These are phyloP conservation scores for Alectoria sarmentosa DNA, from an alignment of 495 filamentous ascomycete species.

Conservation along the genomic window DNA sequence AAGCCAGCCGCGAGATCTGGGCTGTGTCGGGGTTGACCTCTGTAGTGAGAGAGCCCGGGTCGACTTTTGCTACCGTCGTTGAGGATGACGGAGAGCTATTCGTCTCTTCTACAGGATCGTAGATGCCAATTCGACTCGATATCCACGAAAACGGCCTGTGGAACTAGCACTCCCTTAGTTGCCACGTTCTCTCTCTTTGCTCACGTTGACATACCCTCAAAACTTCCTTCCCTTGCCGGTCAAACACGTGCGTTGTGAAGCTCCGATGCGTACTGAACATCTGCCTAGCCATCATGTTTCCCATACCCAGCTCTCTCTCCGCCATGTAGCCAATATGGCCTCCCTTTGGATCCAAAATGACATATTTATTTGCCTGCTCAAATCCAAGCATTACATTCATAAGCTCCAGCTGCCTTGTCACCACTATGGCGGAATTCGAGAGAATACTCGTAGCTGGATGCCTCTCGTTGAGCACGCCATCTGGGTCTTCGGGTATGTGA, in stretches of 20 bases:
- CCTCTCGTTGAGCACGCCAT: slow-evolving; percentile 51
- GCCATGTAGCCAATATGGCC: slow-evolving; percentile 64
- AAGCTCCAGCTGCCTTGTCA: slow-evolving; percentile 60
- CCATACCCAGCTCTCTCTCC: slow-evolving; percentile 57
- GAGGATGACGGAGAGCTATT: slow-evolving; percentile 33
- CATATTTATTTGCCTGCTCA: slow-evolving; percentile 66
- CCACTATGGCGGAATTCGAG: slow-evolving; percentile 55
- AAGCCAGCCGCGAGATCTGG: slow-evolving; percentile 43
- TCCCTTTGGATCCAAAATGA: slow-evolving; percentile 63
- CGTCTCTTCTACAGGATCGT: slow-evolving; percentile 47
- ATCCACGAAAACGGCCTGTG: slow-evolving; percentile 65
- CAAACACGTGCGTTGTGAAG: slow-evolving; percentile 66
- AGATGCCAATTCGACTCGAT: slow-evolving; percentile 56
- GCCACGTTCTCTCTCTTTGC: background rate
- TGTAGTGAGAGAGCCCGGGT: slow-evolving; percentile 36
- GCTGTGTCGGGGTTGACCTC: slow-evolving; percentile 37
- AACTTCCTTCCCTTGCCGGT: slow-evolving; percentile 56
- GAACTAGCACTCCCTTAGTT: slow-evolving; percentile 37
- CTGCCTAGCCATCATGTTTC: slow-evolving; percentile 51
- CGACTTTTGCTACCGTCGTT: slow-evolving; percentile 37
- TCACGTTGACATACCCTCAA: slow-evolving; percentile 42
- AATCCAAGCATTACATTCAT: slow-evolving; percentile 68
- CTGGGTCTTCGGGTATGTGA: slow-evolving; percentile 55
- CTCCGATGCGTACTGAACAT: slow-evolving; percentile 59
- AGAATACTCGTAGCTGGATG: slow-evolving; percentile 56